Percentiles rank a stretch among this genome's conserved stretches.
Evolutionary conservation across 2,329 filamentous ascomycete genomes (phyloP).

Genomic region (Cladosporium oxysporum): DNA sequence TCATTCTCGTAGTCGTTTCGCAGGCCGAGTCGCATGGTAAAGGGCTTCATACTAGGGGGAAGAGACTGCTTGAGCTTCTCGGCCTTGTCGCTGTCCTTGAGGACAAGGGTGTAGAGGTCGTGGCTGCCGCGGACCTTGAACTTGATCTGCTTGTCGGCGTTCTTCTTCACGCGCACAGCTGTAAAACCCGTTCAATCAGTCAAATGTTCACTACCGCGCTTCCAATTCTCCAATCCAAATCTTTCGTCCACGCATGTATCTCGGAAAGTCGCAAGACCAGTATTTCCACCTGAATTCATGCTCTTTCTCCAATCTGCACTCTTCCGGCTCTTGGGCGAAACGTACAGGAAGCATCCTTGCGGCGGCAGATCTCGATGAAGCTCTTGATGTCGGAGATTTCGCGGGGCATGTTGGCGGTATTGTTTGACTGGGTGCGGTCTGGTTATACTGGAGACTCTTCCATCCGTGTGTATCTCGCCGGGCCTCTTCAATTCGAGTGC

Average conservation of each 20-base stretch:
- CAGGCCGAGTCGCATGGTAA: background rate
- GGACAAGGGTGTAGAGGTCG: constrained; percentile 95
- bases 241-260: background rate
- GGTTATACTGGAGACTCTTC: constrained; percentile 19
- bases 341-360: constrained; percentile 99
- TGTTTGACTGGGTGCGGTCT: constrained; percentile 18
- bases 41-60: constrained; percentile 72
- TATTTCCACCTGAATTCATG: constrained; percentile 4
- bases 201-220: background rate
- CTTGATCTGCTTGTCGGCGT: constrained; percentile 93
- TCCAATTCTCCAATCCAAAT: background rate
- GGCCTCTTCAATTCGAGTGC: constrained; percentile 11
- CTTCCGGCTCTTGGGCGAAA: constrained; percentile 40
- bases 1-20: background rate
- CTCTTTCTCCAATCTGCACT: background rate
- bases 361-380: constrained; percentile 99
- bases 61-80: constrained; percentile 99
- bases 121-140: constrained; percentile 98
- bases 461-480: constrained; percentile 1
- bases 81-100: constrained; percentile 99
- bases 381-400: constrained; percentile 99
- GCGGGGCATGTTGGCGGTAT: constrained; percentile 79
- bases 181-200: constrained; percentile 22
- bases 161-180: constrained; percentile 73
- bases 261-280: background rate